These are phyloP conservation scores for Vitis hybrid DNA, from an alignment of 177 flowering plant species.

Conservation along the genomic window DNA sequence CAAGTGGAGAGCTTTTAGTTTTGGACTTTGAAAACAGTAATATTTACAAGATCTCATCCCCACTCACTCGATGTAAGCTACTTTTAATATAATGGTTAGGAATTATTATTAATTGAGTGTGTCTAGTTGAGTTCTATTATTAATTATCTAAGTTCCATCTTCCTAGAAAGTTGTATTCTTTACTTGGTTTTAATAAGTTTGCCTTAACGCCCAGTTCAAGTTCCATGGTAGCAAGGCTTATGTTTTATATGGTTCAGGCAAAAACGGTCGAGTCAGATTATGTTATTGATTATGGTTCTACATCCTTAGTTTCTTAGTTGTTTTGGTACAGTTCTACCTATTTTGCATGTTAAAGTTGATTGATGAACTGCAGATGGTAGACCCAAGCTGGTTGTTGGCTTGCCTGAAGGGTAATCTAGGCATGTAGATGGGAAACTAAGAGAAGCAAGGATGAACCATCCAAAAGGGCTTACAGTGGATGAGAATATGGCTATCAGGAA, in stretches of 20 bases:
- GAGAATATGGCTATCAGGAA: conserved; percentile 52
- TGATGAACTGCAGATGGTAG: conserved; percentile 51
- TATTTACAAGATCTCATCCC: conserved; percentile 37
- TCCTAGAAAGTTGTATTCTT: conserved; percentile 14
- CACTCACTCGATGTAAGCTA: conserved; percentile 36
- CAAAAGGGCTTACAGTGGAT: too few relatives aligned
- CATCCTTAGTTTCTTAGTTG: too few relatives aligned
- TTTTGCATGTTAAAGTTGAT: background rate
- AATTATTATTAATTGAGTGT: too few relatives aligned
- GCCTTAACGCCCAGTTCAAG: background rate
- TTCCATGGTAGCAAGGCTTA: background rate
- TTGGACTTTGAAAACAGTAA: conserved; percentile 47
- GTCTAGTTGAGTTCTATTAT: conserved; percentile 1
- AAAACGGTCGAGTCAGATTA: too few relatives aligned
- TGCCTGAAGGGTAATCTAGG: conserved; percentile 6
- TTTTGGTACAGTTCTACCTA: background rate
- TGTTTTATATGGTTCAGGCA: background rate
- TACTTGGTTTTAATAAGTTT: too few relatives aligned
- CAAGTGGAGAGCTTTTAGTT: conserved; percentile 42
- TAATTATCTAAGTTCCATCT: conserved; percentile 12
- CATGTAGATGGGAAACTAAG: too few relatives aligned
- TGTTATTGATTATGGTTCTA: too few relatives aligned
- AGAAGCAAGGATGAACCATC: too few relatives aligned
- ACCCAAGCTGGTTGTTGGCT: conserved; percentile 63
- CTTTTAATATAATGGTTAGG: background rate